Percentiles rank a stretch among this genome's conserved stretches.
These are phyloP conservation scores for Populus tremula DNA, from an alignment of 345 rosid genomes.

Conservation along the genomic window DNA sequence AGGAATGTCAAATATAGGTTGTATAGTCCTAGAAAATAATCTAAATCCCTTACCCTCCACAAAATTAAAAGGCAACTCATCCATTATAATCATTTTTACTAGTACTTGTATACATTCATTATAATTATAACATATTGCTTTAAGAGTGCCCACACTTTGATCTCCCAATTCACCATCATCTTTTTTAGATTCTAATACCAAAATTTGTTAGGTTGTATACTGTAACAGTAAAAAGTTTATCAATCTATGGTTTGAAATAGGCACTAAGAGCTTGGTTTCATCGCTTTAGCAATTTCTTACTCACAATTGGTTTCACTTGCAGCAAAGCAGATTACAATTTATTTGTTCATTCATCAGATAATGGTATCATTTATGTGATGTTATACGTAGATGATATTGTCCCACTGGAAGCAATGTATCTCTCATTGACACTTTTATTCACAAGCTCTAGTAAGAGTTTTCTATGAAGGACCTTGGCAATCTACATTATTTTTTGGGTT, in stretches of 20 bases:
- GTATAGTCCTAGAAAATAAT: too few relatives aligned
- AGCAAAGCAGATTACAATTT: neutral
- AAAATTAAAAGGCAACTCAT: too few relatives aligned
- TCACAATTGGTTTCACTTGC: neutral
- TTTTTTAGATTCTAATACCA: too few relatives aligned
- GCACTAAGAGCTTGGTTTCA: neutral
- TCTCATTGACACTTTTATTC: neutral
- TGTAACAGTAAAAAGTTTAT: too few relatives aligned
- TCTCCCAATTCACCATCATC: too few relatives aligned
- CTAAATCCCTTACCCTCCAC: too few relatives aligned
- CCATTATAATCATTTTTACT: too few relatives aligned
- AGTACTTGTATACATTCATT: too few relatives aligned
- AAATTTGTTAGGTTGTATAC: too few relatives aligned
- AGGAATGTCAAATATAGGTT: too few relatives aligned
- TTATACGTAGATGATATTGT: neutral
- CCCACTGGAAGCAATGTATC: fast-evolving
- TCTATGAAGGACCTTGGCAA: neutral
- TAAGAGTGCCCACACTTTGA: too few relatives aligned
- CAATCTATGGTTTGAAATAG: neutral
- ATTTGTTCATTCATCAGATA: neutral
- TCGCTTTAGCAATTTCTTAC: neutral
- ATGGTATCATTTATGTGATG: neutral
- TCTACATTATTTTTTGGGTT: neutral
- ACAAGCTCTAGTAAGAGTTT: neutral
- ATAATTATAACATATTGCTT: too few relatives aligned